Evolutionary conservation across 1,284 basidiomycete genomes (phyloP).

Genomic region (Bjerkandera adusta): DNA sequence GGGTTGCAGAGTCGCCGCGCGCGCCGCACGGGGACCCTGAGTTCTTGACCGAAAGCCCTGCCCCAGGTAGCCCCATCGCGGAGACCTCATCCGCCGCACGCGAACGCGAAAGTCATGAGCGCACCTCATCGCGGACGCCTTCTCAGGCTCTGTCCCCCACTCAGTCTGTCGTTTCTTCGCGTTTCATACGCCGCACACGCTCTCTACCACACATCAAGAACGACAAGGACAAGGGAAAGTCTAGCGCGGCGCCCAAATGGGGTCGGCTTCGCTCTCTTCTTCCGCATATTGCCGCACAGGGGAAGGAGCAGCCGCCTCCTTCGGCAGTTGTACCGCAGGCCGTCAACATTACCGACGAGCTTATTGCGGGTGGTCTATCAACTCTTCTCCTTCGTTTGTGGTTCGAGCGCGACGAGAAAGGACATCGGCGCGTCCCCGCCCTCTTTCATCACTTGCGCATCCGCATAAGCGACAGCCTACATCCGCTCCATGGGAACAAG

Average conservation of each 20-base stretch:
- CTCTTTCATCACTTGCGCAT: slow-evolving; percentile 87
- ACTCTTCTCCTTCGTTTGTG: slow-evolving; percentile 85
- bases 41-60: slow-evolving; percentile 19
- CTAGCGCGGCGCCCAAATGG: slow-evolving; percentile 46
- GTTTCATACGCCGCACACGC: slow-evolving; percentile 31
- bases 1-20: slow-evolving; percentile 55
- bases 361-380: slow-evolving; percentile 80
- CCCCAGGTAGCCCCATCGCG: neutral
- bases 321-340: slow-evolving; percentile 48
- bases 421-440: slow-evolving; percentile 79
- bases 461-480: slow-evolving; percentile 82
- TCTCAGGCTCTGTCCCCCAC: slow-evolving; percentile 8
- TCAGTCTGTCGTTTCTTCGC: slow-evolving; percentile 9
- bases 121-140: neutral
- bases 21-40: slow-evolving; percentile 42
- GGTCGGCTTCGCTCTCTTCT: slow-evolving; percentile 59
- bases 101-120: neutral
- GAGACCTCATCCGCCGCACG: neutral
- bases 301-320: slow-evolving; percentile 29
- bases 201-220: slow-evolving; percentile 44
- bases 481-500: slow-evolving; percentile 76
- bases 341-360: slow-evolving; percentile 83
- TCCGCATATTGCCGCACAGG: slow-evolving; percentile 48
- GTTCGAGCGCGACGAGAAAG: slow-evolving; percentile 91
- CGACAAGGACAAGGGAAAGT: slow-evolving; percentile 14